phyloP scores from a whole-genome alignment of 208 protist genomes.

The Leishmania tropica region DNA sequence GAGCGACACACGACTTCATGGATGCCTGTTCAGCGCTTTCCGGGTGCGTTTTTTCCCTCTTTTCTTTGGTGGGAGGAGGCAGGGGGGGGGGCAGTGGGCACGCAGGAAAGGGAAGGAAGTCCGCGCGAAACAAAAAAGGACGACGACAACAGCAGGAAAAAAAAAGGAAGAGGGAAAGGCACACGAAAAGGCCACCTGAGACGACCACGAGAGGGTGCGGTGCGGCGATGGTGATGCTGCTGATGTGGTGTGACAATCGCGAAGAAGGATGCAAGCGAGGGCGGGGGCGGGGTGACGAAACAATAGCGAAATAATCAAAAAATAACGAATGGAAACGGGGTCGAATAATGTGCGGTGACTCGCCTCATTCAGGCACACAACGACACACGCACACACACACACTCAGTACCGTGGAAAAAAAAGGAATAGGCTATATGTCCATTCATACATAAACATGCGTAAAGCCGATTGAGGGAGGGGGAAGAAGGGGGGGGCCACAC shows the following conservation, averaged over 20 bases:
- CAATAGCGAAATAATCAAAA: neutral
- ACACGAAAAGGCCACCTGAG: neutral
- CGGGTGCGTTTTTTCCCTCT: neutral
- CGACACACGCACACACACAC: neutral
- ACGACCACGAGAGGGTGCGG: too few relatives aligned
- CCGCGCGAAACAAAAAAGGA: neutral
- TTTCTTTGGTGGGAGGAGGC: too few relatives aligned
- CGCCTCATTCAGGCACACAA: neutral
- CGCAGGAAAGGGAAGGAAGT: neutral
- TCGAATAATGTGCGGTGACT: neutral
- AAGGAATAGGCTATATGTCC: neutral
- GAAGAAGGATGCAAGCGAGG: neutral
- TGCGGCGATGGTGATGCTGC: neutral
- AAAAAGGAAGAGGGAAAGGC: neutral
- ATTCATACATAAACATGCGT: neutral
- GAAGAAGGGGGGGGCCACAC: neutral
- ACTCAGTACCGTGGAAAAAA: neutral
- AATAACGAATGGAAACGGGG: neutral
- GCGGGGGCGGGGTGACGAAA: neutral
- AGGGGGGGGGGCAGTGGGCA: neutral
- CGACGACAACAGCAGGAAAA: neutral
- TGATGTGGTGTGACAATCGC: neutral
- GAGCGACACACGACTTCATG: neutral
- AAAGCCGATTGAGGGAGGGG: neutral
- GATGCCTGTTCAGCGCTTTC: neutral